Percentiles rank a stretch among this genome's conserved stretches.
Conservation (phyloP, 108 stramenopile genomes). For the Aurantiochytrium sp. region DNA sequence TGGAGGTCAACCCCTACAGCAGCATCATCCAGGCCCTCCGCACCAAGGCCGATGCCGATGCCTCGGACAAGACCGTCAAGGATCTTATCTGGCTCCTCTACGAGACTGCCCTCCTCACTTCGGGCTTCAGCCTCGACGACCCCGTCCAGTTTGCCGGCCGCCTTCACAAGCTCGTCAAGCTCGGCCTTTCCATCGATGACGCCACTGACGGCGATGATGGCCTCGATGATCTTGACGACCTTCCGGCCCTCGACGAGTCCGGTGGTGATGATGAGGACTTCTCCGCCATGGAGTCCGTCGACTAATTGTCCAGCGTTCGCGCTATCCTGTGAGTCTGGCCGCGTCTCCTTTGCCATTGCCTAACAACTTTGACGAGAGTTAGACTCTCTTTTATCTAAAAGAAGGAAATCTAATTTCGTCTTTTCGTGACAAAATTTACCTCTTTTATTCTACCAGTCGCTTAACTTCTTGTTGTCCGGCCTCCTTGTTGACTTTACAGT, state of each 20-base stretch:
- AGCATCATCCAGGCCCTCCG: slow-evolving; percentile 94
- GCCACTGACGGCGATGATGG: slow-evolving; percentile 82
- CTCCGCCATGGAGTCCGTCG: slow-evolving; percentile 98
- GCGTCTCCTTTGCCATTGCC: too few relatives aligned
- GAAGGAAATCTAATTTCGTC: too few relatives aligned
- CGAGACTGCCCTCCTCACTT: slow-evolving; percentile 95
- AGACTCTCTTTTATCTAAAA: too few relatives aligned
- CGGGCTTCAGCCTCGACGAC: slow-evolving; percentile 97
- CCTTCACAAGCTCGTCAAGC: slow-evolving; percentile 97
- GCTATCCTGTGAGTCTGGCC: background rate
- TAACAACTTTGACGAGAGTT: too few relatives aligned
- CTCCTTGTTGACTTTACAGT: too few relatives aligned
- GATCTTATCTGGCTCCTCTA: slow-evolving; percentile 99
- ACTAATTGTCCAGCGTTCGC: slow-evolving; percentile 48
- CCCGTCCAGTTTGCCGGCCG: slow-evolving; percentile 97
- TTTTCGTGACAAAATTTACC: too few relatives aligned
- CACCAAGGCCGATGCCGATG: slow-evolving; percentile 97
- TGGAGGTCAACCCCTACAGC: slow-evolving; percentile 99
- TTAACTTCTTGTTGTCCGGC: too few relatives aligned
- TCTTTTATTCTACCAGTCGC: too few relatives aligned
- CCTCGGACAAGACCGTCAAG: slow-evolving; percentile 98
- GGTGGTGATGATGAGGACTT: slow-evolving; percentile 67
- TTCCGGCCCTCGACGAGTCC: slow-evolving; percentile 83
- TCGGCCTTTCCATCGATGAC: slow-evolving; percentile 96
- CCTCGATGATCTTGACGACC: slow-evolving; percentile 68